These are phyloP conservation scores for Tolypocladium tropicale DNA, from an alignment of 2,329 filamentous ascomycete genomes.

Conservation along the genomic window DNA sequence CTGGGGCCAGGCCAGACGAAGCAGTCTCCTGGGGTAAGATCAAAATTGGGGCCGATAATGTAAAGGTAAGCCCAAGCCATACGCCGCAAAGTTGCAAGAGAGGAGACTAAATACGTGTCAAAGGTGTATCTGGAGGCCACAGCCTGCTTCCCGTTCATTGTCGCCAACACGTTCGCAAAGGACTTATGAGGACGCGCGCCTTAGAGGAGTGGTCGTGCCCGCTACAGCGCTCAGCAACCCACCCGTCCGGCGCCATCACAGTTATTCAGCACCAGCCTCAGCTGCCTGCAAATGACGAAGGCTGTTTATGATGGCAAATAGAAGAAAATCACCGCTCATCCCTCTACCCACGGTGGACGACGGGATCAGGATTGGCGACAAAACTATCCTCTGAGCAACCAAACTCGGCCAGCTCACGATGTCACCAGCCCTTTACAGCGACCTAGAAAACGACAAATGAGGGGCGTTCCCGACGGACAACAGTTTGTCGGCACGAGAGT, in stretches of 20 bases:
- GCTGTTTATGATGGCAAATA: not conserved
- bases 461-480: not conserved
- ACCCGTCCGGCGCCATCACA: not conserved
- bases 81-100: not conserved
- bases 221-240: not conserved
- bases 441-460: not conserved
- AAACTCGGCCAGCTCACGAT: not conserved
- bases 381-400: not conserved
- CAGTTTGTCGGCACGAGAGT: not conserved
- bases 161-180: conserved; percentile 57
- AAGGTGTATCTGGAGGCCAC: conserved; percentile 57
- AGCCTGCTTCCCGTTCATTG: conserved; percentile 55
- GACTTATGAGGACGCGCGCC: conserved; percentile 17
- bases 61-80: conserved; percentile 55
- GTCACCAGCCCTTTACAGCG: not conserved
- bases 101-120: not conserved
- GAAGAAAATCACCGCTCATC: not conserved
- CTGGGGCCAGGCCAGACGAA: conserved; percentile 88
- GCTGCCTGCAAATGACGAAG: not conserved
- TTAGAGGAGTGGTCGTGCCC: not conserved
- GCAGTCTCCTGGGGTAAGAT: conserved; percentile 99
- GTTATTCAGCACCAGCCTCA: not conserved
- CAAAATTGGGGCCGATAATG: conserved; percentile 73
- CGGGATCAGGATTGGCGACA: not conserved
- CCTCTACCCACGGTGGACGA: not conserved